Evolutionary conservation across 768 basidiomycete genomes (phyloP), one percentile per base, ranked within the genome.

Genomic region (Trametes elegans): DNA sequence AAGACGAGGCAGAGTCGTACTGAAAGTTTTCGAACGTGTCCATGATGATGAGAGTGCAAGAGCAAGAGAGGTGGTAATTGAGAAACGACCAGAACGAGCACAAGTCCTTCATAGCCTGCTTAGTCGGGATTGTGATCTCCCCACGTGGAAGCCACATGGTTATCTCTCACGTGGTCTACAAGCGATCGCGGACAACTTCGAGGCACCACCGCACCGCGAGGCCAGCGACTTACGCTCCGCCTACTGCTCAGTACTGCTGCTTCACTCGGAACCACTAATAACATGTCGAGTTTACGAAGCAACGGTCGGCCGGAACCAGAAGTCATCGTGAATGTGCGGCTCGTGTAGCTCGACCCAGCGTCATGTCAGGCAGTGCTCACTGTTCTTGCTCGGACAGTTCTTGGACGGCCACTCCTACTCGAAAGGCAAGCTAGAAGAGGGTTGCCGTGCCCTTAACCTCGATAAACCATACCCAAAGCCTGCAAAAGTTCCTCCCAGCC

Each of bases 11-110:
- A 18, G 88, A 86, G 62, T 91, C 88, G 63, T 87, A 90, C 68
- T 90, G 88, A 63, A 89, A 90, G 65, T 90, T 90, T 70, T 90
- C 88, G 64, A 90, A 90, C 10, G 85, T 80, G 68, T 90, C 88
- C 88, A 90, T 89, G 61, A 53, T 54, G 53, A 39, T n/a, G 28
- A 32, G 48, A 45, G 40, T 38, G 40, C 34, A 42, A 49, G 45
- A 29, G 32, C 52, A 24, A 32, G 49, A 28, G 46, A 9, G 9
- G 11, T 27, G 45, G 24, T 21, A 28, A 4, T 28, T 19, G 38
- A 39, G 35, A 53, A 38, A 45, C 31, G 39, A 43, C 10, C 32
- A 50, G 36, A 39, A 31, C 19, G 55, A 48, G 49, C 21, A 13
- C 49, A 39, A 55, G 46, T 52, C 46, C n/a, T 52, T 24, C 26